Evolutionary conservation across 306 rosid species (phyloP).

Genomic region (Crotalaria pallida): DNA sequence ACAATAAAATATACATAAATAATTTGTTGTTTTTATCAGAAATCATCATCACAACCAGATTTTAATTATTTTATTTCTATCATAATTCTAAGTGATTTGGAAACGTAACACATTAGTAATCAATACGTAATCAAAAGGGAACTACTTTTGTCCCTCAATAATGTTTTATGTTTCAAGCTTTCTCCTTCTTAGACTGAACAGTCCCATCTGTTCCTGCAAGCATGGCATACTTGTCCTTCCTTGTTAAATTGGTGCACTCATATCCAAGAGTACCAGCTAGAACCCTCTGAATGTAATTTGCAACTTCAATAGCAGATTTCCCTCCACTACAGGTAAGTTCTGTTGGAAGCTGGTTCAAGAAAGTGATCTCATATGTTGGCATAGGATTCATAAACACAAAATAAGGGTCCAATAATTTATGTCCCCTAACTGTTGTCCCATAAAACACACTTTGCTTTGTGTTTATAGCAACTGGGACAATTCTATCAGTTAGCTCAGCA

Average conservation of each 20-base stretch:
- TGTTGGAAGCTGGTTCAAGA: slow-evolving; percentile 64
- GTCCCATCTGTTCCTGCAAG: slow-evolving; percentile 88
- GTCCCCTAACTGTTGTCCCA: slow-evolving; percentile 73
- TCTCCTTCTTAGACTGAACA: slow-evolving; percentile 47
- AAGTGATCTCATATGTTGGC: slow-evolving; percentile 79
- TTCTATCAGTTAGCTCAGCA: slow-evolving; percentile 75
- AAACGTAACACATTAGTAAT: slow-evolving; percentile 14
- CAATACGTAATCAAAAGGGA: slow-evolving; percentile 1
- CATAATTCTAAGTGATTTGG: slow-evolving; percentile 16
- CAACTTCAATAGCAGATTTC: slow-evolving; percentile 76
- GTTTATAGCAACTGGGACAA: slow-evolving; percentile 88
- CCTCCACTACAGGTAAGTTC: slow-evolving; percentile 78
- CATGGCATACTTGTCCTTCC: slow-evolving; percentile 80
- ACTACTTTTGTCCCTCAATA: background rate
- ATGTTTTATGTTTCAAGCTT: slow-evolving; percentile 31
- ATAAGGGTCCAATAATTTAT: slow-evolving; percentile 76
- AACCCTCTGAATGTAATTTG: slow-evolving; percentile 80
- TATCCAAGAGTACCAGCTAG: slow-evolving; percentile 78
- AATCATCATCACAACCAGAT: slow-evolving; percentile 20
- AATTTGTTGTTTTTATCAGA: background rate
- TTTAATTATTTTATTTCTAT: slow-evolving; percentile 36
- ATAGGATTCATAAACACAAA: slow-evolving; percentile 92
- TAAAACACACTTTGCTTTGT: slow-evolving; percentile 76
- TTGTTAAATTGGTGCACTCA: slow-evolving; percentile 85
- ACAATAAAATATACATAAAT: slow-evolving; percentile 24